These are phyloP conservation scores for Termitomyces bulborhizus DNA, from an alignment of 768 basidiomycete genomes.

Conservation along the genomic window DNA sequence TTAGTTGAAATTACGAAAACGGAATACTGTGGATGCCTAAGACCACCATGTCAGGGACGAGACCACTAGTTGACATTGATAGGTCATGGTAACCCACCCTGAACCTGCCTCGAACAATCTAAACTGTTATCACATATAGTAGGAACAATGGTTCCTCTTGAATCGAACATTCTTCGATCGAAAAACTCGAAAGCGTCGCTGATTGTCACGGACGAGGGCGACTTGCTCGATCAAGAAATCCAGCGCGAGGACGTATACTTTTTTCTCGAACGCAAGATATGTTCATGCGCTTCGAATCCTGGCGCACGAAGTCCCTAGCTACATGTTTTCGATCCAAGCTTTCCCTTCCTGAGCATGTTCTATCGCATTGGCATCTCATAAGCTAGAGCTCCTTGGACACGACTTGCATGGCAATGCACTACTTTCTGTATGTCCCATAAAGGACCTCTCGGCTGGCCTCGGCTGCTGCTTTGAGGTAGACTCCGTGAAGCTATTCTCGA, in stretches of 20 bases:
- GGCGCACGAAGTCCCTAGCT: neutral
- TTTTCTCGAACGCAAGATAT: neutral
- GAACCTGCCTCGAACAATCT: neutral
- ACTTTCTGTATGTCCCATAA: neutral
- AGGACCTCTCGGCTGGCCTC: neutral
- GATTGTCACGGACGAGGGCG: neutral
- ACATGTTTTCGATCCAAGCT: neutral
- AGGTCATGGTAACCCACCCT: neutral
- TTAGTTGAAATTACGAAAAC: no score
- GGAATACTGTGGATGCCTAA: no score
- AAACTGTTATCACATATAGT: no score
- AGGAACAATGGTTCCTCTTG: neutral
- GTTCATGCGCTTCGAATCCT: neutral
- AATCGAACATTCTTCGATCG: neutral
- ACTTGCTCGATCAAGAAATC: neutral
- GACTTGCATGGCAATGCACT: neutral
- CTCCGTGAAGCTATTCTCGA: neutral
- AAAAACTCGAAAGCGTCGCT: neutral
- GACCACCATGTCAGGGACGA: no score
- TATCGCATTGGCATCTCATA: neutral
- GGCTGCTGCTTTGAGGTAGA: neutral
- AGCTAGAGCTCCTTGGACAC: neutral
- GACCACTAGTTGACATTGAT: no score
- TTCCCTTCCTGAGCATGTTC: neutral
- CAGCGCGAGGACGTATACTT: neutral